phyloP scores from a whole-genome alignment of 1,139 yeast genomes.

The Scheffersomyces segobiensis region DNA sequence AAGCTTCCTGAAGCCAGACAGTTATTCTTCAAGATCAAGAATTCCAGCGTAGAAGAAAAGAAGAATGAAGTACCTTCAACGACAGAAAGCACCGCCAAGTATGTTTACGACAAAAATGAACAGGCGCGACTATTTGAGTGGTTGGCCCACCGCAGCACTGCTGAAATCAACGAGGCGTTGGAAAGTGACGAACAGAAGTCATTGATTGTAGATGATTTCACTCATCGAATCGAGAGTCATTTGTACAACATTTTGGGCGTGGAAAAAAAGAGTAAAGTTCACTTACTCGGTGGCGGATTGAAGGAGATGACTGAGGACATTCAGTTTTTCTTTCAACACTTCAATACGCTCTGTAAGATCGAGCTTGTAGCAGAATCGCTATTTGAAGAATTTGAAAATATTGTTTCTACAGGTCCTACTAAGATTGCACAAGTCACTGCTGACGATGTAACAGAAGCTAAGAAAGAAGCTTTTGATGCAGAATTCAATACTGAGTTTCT shows the following conservation, averaged over 20 bases:
- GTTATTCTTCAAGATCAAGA: conserved; percentile 36
- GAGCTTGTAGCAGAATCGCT: conserved; percentile 29
- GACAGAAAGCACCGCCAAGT: not conserved
- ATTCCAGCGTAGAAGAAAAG: conserved; percentile 13
- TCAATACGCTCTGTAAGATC: conserved; percentile 33
- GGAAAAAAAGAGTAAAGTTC: not conserved
- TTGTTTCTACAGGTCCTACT: conserved; percentile 18
- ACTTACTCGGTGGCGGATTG: not conserved
- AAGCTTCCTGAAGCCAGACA: conserved; percentile 42
- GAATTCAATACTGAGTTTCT: conserved; percentile 27
- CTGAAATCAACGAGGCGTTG: conserved; percentile 18
- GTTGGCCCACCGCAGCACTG: conserved; percentile 9
- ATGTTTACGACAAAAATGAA: conserved; percentile 3
- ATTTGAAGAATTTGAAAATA: conserved; percentile 27
- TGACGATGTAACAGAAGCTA: conserved; percentile 6
- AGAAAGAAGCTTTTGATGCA: conserved; percentile 11
- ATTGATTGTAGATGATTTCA: conserved; percentile 7
- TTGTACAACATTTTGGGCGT: conserved; percentile 9
- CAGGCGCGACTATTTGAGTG: conserved; percentile 11
- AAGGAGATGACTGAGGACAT: conserved; percentile 16
- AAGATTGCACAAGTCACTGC: not conserved
- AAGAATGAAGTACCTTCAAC: conserved; percentile 2
- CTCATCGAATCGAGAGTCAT: conserved; percentile 16
- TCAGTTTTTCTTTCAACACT: conserved; percentile 24
- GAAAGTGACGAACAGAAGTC: conserved; percentile 11